Evolutionary conservation across 768 basidiomycete species (phyloP).

Genomic region (Lactarius trivialis): DNA sequence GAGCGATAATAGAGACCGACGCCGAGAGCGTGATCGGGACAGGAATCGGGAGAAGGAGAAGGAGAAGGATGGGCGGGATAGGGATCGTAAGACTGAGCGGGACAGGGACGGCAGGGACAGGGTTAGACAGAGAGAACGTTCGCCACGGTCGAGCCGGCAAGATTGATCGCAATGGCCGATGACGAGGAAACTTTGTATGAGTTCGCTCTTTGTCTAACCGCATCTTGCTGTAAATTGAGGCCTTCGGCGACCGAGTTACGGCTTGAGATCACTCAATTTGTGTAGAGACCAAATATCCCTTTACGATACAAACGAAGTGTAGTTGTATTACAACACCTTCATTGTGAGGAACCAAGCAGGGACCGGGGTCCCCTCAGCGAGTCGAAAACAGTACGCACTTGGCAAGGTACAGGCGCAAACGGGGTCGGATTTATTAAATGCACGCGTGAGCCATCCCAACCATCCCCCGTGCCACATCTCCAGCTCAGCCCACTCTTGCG

Average conservation of each 20-base stretch:
- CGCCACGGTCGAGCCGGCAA: constrained; percentile 9
- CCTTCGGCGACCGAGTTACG: background rate
- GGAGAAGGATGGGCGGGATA: constrained; percentile 7
- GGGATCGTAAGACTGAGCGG: constrained; percentile 16
- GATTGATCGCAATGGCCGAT: constrained; percentile 5
- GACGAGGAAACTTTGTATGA: background rate
- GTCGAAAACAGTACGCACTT: background rate
- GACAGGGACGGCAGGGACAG: constrained; percentile 22
- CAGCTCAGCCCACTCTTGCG: constrained; percentile 39
- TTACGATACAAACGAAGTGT: no score
- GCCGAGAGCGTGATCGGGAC: constrained; percentile 2
- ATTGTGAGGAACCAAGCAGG: background rate
- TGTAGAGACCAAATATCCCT: no score
- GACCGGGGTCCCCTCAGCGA: background rate
- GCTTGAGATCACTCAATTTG: no score
- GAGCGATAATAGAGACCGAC: background rate
- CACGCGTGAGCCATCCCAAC: constrained; percentile 19
- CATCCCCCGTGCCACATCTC: constrained; percentile 35
- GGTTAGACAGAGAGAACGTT: constrained; percentile 2
- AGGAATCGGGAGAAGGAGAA: background rate
- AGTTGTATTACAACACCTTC: no score
- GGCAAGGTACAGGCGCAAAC: background rate
- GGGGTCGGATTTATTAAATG: constrained; percentile 11
- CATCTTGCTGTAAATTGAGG: background rate
- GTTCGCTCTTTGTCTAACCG: background rate